phyloP scores from a whole-genome alignment of 2,329 filamentous ascomycete genomes.

The Zasmidium cellare region DNA sequence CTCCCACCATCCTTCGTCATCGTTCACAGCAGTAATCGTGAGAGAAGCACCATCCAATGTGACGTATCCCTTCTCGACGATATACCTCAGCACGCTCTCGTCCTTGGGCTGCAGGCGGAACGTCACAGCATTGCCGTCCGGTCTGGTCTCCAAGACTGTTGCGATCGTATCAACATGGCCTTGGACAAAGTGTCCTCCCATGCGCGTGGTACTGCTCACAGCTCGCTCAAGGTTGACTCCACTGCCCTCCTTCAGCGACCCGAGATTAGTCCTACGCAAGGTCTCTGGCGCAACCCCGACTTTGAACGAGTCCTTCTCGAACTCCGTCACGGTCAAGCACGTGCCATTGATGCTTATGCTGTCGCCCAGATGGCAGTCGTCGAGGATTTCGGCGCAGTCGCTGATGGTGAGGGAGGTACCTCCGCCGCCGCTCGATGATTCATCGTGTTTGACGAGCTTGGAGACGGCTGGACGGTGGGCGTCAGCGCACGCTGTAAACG shows the following conservation, averaged over 20 bases:
- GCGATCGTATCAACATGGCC: constrained; percentile 94
- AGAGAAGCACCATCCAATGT: constrained; percentile 92
- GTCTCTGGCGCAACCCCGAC: constrained; percentile 96
- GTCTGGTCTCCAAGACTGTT: constrained; percentile 67
- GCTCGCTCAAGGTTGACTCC: constrained; percentile 92
- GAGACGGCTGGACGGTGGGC: constrained; percentile 67
- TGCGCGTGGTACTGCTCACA: constrained; percentile 85
- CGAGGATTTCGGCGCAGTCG: constrained; percentile 72
- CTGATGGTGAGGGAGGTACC: constrained; percentile 89
- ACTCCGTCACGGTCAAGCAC: constrained; percentile 87
- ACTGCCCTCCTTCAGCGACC: constrained; percentile 63
- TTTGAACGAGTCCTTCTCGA: constrained; percentile 68
- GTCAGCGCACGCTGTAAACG: constrained; percentile 36
- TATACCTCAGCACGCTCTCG: constrained; percentile 71
- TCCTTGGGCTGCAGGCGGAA: constrained; percentile 77
- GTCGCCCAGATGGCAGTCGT: constrained; percentile 83
- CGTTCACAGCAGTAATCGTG: constrained; percentile 84
- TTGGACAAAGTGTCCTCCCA: constrained; percentile 98
- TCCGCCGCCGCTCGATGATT: constrained; percentile 67
- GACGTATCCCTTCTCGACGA: constrained; percentile 96
- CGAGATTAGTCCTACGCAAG: constrained; percentile 92
- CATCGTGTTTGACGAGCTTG: constrained; percentile 75
- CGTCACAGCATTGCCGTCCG: constrained; percentile 87
- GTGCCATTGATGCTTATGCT: constrained; percentile 95
- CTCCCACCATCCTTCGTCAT: constrained; percentile 84